Percentiles rank a stretch among this genome's conserved stretches.
These are phyloP conservation scores for Kodamaea anthophila DNA, from an alignment of 1,139 yeast genomes.

Conservation along the genomic window DNA sequence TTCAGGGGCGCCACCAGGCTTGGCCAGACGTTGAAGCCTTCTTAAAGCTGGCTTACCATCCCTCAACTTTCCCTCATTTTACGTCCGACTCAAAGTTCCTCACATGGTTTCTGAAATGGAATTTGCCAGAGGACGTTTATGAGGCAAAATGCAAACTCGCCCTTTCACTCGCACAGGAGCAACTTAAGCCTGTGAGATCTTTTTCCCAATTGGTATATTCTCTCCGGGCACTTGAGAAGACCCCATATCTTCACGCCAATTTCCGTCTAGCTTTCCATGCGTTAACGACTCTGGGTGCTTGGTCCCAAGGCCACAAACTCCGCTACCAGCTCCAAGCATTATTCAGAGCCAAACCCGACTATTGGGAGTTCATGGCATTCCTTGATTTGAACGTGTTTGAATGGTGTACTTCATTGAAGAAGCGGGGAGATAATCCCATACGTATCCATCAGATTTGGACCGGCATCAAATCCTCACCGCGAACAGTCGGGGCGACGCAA, in stretches of 20 bases:
- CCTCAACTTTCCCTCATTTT: no score
- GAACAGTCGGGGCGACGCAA: no score
- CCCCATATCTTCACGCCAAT: neutral
- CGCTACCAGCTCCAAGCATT: neutral
- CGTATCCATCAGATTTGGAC: no score
- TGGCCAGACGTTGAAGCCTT: neutral
- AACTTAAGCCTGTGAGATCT: neutral
- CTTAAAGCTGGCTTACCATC: no score
- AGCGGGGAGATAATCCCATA: no score
- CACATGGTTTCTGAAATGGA: constrained; percentile 1
- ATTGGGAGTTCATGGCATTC: constrained; percentile 1
- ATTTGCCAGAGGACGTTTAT: neutral
- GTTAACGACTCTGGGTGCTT: neutral
- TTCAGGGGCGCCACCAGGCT: neutral
- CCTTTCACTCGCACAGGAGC: neutral
- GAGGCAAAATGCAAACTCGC: neutral
- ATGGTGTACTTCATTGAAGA: neutral
- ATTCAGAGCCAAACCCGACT: neutral
- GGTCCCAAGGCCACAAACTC: neutral
- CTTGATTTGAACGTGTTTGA: neutral
- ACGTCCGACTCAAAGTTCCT: neutral
- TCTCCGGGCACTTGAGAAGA: neutral
- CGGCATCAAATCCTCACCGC: no score
- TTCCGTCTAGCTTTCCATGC: neutral
- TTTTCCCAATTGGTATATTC: neutral